Percentiles rank a stretch among this genome's conserved stretches.
Conservation (phyloP, 2,329 filamentous ascomycete genomes). For the Colletotrichum musicola region DNA sequence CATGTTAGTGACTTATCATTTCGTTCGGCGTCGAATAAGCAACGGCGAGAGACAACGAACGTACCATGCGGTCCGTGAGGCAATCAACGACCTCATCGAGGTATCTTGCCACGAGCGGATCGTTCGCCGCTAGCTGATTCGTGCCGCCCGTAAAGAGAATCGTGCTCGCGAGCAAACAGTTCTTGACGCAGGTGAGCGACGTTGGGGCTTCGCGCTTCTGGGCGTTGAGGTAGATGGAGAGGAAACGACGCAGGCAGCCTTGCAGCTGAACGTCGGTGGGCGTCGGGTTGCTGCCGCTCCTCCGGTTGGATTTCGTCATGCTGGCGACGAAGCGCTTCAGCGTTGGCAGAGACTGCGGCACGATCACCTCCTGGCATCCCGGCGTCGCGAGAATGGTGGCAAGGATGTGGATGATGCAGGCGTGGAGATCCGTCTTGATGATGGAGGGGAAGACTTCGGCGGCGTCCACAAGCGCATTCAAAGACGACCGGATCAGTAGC, state of each 20-base stretch:
- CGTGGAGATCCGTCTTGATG: slow-evolving; percentile 95
- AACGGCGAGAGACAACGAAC: slow-evolving; percentile 51
- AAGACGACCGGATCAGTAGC: slow-evolving; percentile 80
- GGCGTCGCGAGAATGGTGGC: slow-evolving; percentile 91
- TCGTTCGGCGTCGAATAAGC: background rate
- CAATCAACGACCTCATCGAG: slow-evolving; percentile 88
- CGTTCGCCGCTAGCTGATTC: slow-evolving; percentile 78
- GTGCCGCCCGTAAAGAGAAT: slow-evolving; percentile 87
- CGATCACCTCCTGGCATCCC: slow-evolving; percentile 86
- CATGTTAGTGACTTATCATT: slow-evolving; percentile 29
- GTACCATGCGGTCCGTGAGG: slow-evolving; percentile 81
- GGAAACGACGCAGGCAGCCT: slow-evolving; percentile 84
- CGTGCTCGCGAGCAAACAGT: slow-evolving; percentile 87
- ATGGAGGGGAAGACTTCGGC: slow-evolving; percentile 96
- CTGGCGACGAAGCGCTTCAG: slow-evolving; percentile 90
- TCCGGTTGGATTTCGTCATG: slow-evolving; percentile 67
- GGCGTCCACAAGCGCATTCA: slow-evolving; percentile 92
- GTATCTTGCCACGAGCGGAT: slow-evolving; percentile 80
- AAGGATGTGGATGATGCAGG: slow-evolving; percentile 97
- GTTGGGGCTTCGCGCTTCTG: slow-evolving; percentile 81
- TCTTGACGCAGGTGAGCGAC: slow-evolving; percentile 91
- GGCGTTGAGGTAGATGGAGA: slow-evolving; percentile 81
- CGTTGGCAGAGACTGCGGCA: slow-evolving; percentile 90
- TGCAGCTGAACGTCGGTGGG: slow-evolving; percentile 79
- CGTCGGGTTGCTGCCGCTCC: slow-evolving; percentile 50